phyloP scores from a whole-genome alignment of 2,329 filamentous ascomycete genomes.

The Phialocephala subalpina region DNA sequence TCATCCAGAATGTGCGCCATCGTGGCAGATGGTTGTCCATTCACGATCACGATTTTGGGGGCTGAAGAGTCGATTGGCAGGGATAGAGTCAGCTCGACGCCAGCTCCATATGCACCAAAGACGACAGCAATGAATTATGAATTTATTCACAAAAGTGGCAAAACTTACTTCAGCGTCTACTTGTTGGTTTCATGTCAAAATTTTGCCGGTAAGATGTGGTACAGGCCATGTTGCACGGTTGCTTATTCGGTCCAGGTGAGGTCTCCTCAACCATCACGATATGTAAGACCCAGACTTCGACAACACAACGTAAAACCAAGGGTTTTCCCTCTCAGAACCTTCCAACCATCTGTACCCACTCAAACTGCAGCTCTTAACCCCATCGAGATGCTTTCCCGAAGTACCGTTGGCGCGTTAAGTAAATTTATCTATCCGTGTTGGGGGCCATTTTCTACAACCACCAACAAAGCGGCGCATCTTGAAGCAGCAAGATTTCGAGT shows the following conservation, averaged over 20 bases:
- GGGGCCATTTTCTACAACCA: constrained; percentile 12
- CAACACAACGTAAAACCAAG: not conserved
- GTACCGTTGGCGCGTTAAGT: not conserved
- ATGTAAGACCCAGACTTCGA: constrained; percentile 2
- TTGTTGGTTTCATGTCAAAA: not conserved
- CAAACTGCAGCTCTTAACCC: not conserved
- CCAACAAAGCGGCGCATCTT: constrained; percentile 4
- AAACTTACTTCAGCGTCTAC: not conserved
- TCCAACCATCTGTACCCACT: not conserved
- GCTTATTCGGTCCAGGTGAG: not conserved
- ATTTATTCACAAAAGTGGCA: constrained; percentile 2
- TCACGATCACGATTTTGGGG: constrained; percentile 19
- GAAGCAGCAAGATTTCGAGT: not conserved
- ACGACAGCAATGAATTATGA: not conserved
- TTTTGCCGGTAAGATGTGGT: not conserved
- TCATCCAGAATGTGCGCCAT: constrained; percentile 13
- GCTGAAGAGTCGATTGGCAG: constrained; percentile 14
- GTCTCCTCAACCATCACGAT: not conserved
- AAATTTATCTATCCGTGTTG: constrained; percentile 6
- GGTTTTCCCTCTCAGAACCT: not conserved
- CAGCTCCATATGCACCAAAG: not conserved
- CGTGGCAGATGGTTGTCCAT: not conserved
- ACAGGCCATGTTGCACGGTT: not conserved
- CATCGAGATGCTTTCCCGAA: not conserved
- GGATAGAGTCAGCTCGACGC: constrained; percentile 16